Evolutionary conservation across 2,329 filamentous ascomycete genomes (phyloP), one percentile per base, ranked within the genome.

Genomic region (Lecanosticta acicola): DNA sequence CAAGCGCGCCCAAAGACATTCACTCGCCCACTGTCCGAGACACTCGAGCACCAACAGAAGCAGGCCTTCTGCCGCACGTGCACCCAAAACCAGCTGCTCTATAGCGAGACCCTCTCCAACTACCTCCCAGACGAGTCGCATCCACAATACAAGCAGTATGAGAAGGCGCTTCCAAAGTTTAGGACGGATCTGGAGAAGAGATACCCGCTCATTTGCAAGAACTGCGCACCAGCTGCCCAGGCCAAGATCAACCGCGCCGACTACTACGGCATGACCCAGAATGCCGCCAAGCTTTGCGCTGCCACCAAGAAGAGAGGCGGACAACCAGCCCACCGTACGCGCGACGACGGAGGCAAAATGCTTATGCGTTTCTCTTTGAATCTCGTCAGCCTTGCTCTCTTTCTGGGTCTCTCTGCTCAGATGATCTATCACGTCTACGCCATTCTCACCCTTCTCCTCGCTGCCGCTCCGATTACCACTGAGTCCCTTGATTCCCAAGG

Each of bases 151-250:
- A 71, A 69, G 3, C 74, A 80, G 49, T 83, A 83, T 52, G 84
- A 89, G 64, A 76, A 75, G 44, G 77, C 78, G 39, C 84, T 86
- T 57, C 83, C 82, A 53, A 74, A 75, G 29, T 94, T 85, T 64
- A 82, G 83, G 50, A 76, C 74, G 50, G 76, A 82, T 41, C 74
- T 96, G 14, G 90, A 96, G 69, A 74, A 80, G 58, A 79, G 85
- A 40, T 97, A 96, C 62, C 93, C 93, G 0, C 88, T 93, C 61
- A 84, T 95, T 48, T 98, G 93, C 70, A 77, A 77, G 51, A 73
- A 80, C 37, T 98, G 93, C 66, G 84, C 86, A 53, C 84, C 83
- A 4, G 79, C 74, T 50, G 90, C 91, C 17, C 79, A 84, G 51
- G 41, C 43, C 46, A 54, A 55, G 46, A 59, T 65, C 43, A 55